Percentiles rank a stretch among this genome's conserved stretches.
Conservation (phyloP, 345 rosid species). For the Lepidium didymum region DNA sequence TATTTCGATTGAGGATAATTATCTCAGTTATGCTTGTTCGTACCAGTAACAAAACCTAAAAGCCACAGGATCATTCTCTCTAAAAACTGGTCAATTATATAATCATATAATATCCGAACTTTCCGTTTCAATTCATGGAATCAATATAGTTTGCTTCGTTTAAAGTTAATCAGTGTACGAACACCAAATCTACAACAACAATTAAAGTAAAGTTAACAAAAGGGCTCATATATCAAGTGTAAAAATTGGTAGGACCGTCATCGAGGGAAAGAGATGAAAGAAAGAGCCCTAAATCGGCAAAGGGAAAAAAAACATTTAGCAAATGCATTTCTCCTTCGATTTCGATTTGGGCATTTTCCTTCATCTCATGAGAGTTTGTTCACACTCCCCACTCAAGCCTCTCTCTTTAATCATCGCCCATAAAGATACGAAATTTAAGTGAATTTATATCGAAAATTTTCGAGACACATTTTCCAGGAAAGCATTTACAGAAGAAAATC, state of each 20-base stretch:
- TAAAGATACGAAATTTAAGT: not conserved
- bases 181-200: not conserved
- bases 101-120: not conserved
- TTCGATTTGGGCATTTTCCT: not conserved
- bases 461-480: not conserved
- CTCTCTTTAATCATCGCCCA: slow-evolving; percentile 31
- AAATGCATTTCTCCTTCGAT: slow-evolving; percentile 18
- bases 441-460: not conserved
- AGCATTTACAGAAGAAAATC: not conserved
- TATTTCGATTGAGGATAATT: not conserved
- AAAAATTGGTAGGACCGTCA: slow-evolving; percentile 22
- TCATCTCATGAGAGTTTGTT: slow-evolving; percentile 17
- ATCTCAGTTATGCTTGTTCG: no score
- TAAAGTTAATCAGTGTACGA: not conserved
- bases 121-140: not conserved
- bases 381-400: slow-evolving; percentile 22
- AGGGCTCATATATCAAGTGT: slow-evolving; percentile 27
- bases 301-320: slow-evolving; percentile 8
- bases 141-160: not conserved
- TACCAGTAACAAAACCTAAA: no score
- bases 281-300: not conserved
- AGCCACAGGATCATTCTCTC: no score
- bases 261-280: slow-evolving; percentile 18
- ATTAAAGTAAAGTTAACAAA: not conserved
- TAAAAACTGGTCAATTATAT: no score